Evolutionary conservation across 2,329 filamentous ascomycete genomes (phyloP), one percentile per base, ranked within the genome.

Genomic region (Aureobasidium melanogenum): DNA sequence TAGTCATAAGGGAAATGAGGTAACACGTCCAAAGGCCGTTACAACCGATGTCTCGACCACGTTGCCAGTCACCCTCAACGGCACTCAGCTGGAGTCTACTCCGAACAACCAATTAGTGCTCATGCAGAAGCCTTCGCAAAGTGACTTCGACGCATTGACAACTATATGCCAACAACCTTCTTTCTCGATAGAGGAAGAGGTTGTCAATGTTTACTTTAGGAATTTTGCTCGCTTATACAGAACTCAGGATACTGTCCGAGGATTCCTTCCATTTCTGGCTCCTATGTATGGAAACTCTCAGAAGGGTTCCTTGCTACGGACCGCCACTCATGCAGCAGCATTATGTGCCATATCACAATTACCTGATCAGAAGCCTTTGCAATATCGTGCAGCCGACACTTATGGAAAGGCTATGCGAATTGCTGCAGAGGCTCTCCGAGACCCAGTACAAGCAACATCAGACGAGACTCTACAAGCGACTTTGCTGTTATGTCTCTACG

Each of bases 391-490:
- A 52, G 44, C 34, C 14, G 38, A 22, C 15, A 46, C 44, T 8
- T 62, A 62, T 24, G 47, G 52, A 7, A 59, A 59, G 41, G 61
- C 61, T 12, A 59, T 59, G 30, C 32, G 52, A 2, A 36, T 55
- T 26, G 61, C 81, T 0, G 82, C 83, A 63, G 65, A 73, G 0
- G 83, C 84, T 4, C 72, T 87, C 14, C 75, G 76, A 61, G 78
- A 84, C 61, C 78, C 80, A 0, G 74, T 73, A 15, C 69, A 73
- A 57, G 78, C 80, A 57, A 80, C 75, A 62, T 73, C 78, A n/a
- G 84, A 87, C 67, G 76, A 77, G 14, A 85, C 84, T 0, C 67
- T 87, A 14, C 84, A 82, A 2, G 78, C 84, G 0, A 82, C 87
- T 17, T 71, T 87, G 34, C 72, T 87, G 62, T 69, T 87, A 28